Conservation (phyloP, 441 rosid species). For the Macaranga tanarius region DNA sequence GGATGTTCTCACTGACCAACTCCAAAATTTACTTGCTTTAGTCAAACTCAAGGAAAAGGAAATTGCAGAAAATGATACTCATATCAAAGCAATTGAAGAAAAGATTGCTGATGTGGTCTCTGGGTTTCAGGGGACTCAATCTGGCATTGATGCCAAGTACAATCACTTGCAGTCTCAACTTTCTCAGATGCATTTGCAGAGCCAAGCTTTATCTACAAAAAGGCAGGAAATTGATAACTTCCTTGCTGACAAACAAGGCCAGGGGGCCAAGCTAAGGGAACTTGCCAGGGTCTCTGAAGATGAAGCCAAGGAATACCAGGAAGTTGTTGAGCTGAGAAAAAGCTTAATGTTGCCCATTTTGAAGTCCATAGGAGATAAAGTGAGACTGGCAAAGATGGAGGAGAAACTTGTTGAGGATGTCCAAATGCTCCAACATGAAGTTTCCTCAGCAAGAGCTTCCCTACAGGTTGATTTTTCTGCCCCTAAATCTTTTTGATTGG, state of each 20-base stretch:
- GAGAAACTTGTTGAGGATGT: conserved; percentile 77
- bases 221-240: conserved; percentile 56
- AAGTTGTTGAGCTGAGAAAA: conserved; percentile 57
- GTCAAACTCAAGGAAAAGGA: conserved; percentile 69
- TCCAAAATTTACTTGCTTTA: conserved; percentile 59
- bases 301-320: conserved; percentile 61
- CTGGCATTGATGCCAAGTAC: conserved; percentile 47
- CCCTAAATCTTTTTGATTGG: neutral
- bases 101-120: conserved; percentile 51
- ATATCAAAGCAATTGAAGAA: conserved; percentile 56
- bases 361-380: conserved; percentile 63
- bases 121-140: conserved; percentile 56
- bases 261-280: conserved; percentile 60
- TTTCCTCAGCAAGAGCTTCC: conserved; percentile 61
- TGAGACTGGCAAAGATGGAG: conserved; percentile 59
- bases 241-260: conserved; percentile 47
- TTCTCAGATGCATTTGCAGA: conserved; percentile 45
- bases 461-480: conserved; percentile 52
- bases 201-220: conserved; percentile 46
- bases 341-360: conserved; percentile 53
- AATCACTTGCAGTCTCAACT: conserved; percentile 47
- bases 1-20: conserved; percentile 49
- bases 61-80: conserved; percentile 59
- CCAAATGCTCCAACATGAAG: conserved; percentile 62
- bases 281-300: conserved; percentile 54